Base-by-base conservation (phyloP, 2,329 filamentous ascomycete species). In the Aphanoascus verrucosus region DNA sequence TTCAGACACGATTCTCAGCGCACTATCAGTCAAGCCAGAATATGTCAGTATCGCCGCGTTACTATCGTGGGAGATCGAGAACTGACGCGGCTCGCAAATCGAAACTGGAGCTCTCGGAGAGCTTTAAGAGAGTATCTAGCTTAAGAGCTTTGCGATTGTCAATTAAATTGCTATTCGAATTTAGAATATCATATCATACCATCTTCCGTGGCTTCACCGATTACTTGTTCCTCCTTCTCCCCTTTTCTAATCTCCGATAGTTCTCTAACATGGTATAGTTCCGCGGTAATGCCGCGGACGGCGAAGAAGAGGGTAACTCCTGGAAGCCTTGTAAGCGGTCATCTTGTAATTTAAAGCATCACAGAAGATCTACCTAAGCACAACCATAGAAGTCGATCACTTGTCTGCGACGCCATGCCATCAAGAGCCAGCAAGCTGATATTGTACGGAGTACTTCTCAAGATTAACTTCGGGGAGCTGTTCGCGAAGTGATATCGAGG, bases 121-220 rank as follows among this genome's bases (percentile, higher is more conserved):
- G 75, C 58, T 81, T 84, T 49, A 82, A 74, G 8, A 90, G 73
- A 0, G 86, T 89, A 41, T 77, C 74, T 9, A 82, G 64, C 55
- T 82, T 79, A 41, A 89, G 73, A 1, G 84, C 72, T 74, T 55
- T 2, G 15, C 11, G 2, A 8, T n/a, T 44, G 38, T 68, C 48
- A 69, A 58, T 40, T 47, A 23, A 28, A 28, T 31, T 40, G 35
- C 17, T 12, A n/a, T 45, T 38, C 9, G 28, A 14, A 19, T 31
- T n/a, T 11, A 20, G 12, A 9, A 19, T 17, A 11, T 42, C 12
- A 32, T 34, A 32, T 11, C 48, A 49, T 61, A 72, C 72, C 79
- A 63, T 88, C 84, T 63, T 89, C 85, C 1, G 84, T 86, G 20
- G 85, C 81, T 65, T 88, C 83, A 12, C 82, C 85, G 58, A 88